Evolutionary conservation across 108 stramenopile species (phyloP), one percentile per base, ranked within the genome.

Genomic region (Skeletonema grethae): DNA sequence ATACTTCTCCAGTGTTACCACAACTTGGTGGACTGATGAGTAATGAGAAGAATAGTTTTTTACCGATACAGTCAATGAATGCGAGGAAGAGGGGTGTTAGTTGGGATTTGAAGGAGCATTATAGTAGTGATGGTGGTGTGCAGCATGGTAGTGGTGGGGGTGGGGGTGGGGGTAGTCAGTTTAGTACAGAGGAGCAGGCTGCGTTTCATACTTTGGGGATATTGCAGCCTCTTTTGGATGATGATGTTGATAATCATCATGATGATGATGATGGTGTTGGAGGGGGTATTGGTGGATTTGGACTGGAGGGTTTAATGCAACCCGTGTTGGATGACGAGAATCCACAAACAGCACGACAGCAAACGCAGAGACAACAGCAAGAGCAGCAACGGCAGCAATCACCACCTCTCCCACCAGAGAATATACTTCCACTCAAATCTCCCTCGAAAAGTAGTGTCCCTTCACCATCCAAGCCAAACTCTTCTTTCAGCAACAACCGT

Each of bases 181-280:
- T 36, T n/a, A 50, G 35, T 22, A 60, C 29, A 2, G 71, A 79
- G 58, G 61, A 67, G 62, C 43, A 41, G 66, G 65, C 57, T 16
- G 31, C 55, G 22, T 69, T 80, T 57, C 67, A 78, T 20, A 64
- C 77, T 16, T 18, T 78, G 65, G 77, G 72, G 16, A 80, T 80
- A 55, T 30, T 80, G 30, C 79, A 70, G 59, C 70, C 70, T 31
- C 31, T 70, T 13, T 58, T 70, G 18, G 70, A 61, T 30, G 38
- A 38, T 13, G 8, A 7, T 6, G 8, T 34, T 6, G 70, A 62
- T 61, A 20, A 34, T 39, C 16, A 63, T 63, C 16, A 63, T 63
- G 41, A 41, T 46, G 38, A 32, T 15, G 20, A 6, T 11, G 30
- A 35, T 45, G 15, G 10, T 38, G 30, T 1, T 20, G 67, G 55